Evolutionary conservation across 2,329 filamentous ascomycete genomes (phyloP).

Genomic region (Colletotrichum salicis): DNA sequence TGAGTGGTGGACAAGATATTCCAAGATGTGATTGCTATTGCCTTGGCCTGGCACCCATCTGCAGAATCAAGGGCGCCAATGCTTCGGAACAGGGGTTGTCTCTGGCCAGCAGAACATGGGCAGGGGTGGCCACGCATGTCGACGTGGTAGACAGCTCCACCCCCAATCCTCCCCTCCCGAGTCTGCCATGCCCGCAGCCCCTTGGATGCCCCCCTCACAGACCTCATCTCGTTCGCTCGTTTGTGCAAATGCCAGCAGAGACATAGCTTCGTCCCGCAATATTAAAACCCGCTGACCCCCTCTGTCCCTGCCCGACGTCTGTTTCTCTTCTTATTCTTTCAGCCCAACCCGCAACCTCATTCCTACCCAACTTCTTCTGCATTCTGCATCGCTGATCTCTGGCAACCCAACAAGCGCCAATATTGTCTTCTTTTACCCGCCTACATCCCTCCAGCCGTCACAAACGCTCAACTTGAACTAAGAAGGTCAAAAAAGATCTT

Average conservation of each 20-base stretch:
- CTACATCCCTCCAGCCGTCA: slow-evolving; percentile 34
- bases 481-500: slow-evolving; percentile 35
- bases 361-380: slow-evolving; percentile 40
- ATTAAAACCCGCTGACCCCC: slow-evolving; percentile 54
- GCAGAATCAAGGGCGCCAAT: slow-evolving; percentile 29
- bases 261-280: slow-evolving; percentile 34
- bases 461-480: slow-evolving; percentile 12
- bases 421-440: slow-evolving; percentile 34
- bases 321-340: slow-evolving; percentile 46
- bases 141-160: slow-evolving; percentile 26
- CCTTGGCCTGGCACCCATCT: slow-evolving; percentile 23
- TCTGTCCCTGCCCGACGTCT: slow-evolving; percentile 49
- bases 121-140: slow-evolving; percentile 20
- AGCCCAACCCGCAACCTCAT: slow-evolving; percentile 45
- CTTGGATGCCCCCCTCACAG: slow-evolving; percentile 15
- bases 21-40: slow-evolving; percentile 4
- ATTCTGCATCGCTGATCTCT: slow-evolving; percentile 37
- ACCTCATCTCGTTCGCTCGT: slow-evolving; percentile 33
- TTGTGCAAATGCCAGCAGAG: slow-evolving; percentile 13
- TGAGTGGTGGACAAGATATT: slow-evolving; percentile 24
- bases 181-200: neutral
- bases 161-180: slow-evolving; percentile 29
- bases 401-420: slow-evolving; percentile 31
- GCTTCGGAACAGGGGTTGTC: slow-evolving; percentile 26
- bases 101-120: slow-evolving; percentile 21